Base-by-base conservation (phyloP, 192 early-diverging fungal species). In the Helicostylum pulchrum region DNA sequence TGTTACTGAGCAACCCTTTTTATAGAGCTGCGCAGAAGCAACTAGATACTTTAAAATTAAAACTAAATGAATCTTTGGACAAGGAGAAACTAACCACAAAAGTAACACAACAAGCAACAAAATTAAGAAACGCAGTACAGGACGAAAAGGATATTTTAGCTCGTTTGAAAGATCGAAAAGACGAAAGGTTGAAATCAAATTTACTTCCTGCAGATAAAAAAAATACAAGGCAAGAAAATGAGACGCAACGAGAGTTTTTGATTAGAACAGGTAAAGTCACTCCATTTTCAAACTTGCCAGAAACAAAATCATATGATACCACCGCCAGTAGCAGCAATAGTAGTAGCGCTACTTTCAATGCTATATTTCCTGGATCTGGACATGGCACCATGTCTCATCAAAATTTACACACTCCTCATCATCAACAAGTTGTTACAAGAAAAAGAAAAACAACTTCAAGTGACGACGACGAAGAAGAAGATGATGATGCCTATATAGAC, bases 191-290 rank as follows among this genome's bases (percentile, higher is more conserved):
- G 55, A 12, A 47, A 9, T 55, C 46, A 43, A 43, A 1, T 61
- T 19, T 63, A 30, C 26, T n/a, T n/a, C n/a, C 34, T 32, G 21
- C 21, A 20, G 45, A 74, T 17, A 73, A 55, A 23, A 73, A 55
- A 23, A 61, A 39, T 11, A 39, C 44, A 4, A 70, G 67, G 34
- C 53, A 53, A 9, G 53, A 58, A 0, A 66, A 64, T 49, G 88
- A 90, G 54, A 78, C 85, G 11, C 77, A 81, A 44, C 65, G 85
- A 36, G 88, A 92, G 9, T 77, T 80, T 47, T 70, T 90, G n/a
- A 87, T 88, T 67, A 69, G 83, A 15, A 85, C 79, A 39, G 88
- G 81, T 48, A 89, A 85, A 67, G 84, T 87, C 45, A 91, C 80
- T 31, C 89, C 82, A 15, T 87, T 86, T 76, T 72, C 74, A 10